Conservation (phyloP, 2,329 filamentous ascomycete genomes). For the Chaetothyriales sp. region DNA sequence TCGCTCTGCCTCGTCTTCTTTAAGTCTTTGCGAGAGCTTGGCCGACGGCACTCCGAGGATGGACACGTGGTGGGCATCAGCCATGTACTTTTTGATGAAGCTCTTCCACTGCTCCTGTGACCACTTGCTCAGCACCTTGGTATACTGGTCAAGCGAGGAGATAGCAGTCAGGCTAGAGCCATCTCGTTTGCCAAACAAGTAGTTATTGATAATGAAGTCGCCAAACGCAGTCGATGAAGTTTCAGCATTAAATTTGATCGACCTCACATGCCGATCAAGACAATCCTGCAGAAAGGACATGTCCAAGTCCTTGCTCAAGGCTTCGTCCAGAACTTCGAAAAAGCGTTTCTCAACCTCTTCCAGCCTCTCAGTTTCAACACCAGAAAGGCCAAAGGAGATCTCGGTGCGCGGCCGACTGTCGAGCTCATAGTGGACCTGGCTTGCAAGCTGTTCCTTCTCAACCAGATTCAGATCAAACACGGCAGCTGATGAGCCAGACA, state of each 20-base stretch:
- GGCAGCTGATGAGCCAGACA: conserved; percentile 85
- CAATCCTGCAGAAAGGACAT: conserved; percentile 85
- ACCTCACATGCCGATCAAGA: conserved; percentile 63
- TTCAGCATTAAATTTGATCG: conserved; percentile 72
- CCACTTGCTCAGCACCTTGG: conserved; percentile 57
- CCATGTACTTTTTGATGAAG: conserved; percentile 71
- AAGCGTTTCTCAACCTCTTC: conserved; percentile 71
- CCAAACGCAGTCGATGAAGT: conserved; percentile 67
- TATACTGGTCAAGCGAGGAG: conserved; percentile 38
- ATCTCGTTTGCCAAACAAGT: conserved; percentile 74
- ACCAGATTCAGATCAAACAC: conserved; percentile 84
- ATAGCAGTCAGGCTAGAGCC: conserved; percentile 58
- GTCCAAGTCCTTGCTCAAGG: conserved; percentile 65
- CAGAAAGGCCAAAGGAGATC: conserved; percentile 72
- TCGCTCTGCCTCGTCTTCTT: conserved; percentile 63
- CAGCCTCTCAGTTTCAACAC: conserved; percentile 75
- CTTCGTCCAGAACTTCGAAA: conserved; percentile 67
- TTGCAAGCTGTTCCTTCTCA: conserved; percentile 82
- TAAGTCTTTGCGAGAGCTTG: conserved; percentile 63
- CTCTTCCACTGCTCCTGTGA: conserved; percentile 66
- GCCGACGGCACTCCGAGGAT: conserved; percentile 76
- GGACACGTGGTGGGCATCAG: conserved; percentile 72
- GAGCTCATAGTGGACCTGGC: conserved; percentile 63
- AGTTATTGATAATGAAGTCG: conserved; percentile 76
- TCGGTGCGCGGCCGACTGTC: conserved; percentile 68